A percentile compares a stretch with the other conserved stretches of the same genome.
Conservation (phyloP, 2,329 filamentous ascomycete genomes). For the Fusarium fujikuroi region DNA sequence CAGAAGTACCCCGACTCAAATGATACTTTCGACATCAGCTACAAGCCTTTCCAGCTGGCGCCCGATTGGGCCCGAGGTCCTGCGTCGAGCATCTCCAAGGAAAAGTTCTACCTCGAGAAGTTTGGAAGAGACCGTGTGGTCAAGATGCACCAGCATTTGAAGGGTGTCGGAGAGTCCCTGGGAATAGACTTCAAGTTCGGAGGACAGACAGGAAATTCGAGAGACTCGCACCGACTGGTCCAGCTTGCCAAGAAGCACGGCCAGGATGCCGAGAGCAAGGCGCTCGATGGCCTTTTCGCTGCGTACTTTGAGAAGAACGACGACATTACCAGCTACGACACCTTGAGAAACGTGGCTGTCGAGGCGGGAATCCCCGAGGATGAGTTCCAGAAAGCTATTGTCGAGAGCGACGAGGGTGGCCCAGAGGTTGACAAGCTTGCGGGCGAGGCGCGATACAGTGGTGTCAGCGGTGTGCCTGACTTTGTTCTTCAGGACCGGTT, state of each 20-base stretch:
- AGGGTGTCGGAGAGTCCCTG: conserved; percentile 45
- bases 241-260: conserved; percentile 61
- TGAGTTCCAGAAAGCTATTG: conserved; percentile 51
- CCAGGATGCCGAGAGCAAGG: conserved; percentile 64
- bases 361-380: conserved; percentile 59
- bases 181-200: conserved; percentile 65
- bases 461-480: conserved; percentile 75
- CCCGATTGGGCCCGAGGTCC: conserved; percentile 49
- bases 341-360: conserved; percentile 50
- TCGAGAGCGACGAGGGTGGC: conserved; percentile 61
- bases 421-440: conserved; percentile 48
- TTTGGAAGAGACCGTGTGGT: conserved; percentile 74
- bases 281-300: conserved; percentile 59
- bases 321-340: conserved; percentile 56
- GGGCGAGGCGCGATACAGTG: conserved; percentile 42
- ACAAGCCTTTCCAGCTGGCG: conserved; percentile 58
- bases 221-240: conserved; percentile 77
- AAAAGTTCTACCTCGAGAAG: conserved; percentile 49
- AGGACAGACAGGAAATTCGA: conserved; percentile 78
- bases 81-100: conserved; percentile 50
- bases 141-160: conserved; percentile 47
- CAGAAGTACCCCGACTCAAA: conserved; percentile 53
- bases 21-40: conserved; percentile 69
- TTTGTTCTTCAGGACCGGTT: conserved; percentile 76
- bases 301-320: conserved; percentile 56